phyloP scores from a whole-genome alignment of 2,329 filamentous ascomycete genomes.

The Ilyonectria sp. region DNA sequence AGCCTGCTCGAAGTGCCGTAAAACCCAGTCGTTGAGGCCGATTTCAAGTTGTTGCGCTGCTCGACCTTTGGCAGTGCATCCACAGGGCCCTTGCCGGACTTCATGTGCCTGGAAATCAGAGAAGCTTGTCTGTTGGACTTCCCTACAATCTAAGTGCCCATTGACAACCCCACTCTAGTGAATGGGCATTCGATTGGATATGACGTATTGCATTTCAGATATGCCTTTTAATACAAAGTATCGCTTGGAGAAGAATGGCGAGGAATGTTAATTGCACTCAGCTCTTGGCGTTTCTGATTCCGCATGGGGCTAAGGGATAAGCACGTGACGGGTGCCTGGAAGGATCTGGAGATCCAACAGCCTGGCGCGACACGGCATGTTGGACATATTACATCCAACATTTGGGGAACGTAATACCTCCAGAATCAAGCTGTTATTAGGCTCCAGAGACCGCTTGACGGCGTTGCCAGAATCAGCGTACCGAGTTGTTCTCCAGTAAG shows the following conservation, averaged over 20 bases:
- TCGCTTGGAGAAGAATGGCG: neutral
- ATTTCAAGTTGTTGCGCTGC: neutral
- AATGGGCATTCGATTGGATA: no score
- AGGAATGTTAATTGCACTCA: neutral
- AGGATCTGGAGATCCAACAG: constrained; percentile 12
- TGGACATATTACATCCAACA: constrained; percentile 1
- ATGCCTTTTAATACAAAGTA: neutral
- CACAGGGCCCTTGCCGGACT: neutral
- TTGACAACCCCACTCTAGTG: no score
- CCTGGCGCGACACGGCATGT: neutral
- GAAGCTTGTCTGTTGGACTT: neutral
- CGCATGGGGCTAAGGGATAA: neutral
- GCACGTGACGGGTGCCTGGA: constrained; percentile 31
- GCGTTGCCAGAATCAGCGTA: neutral
- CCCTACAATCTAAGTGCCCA: neutral
- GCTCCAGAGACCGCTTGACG: neutral
- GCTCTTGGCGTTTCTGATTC: constrained; percentile 1
- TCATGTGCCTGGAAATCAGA: neutral
- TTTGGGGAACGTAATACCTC: constrained; percentile 1
- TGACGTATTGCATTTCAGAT: no score
- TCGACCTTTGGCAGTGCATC: neutral
- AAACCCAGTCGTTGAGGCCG: neutral
- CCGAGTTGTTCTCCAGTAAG: constrained; percentile 7
- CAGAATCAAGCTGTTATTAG: neutral
- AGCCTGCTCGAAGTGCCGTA: neutral